Base-by-base conservation (phyloP, 176 grass and related monocot species). In the Microstegium vimineum region DNA sequence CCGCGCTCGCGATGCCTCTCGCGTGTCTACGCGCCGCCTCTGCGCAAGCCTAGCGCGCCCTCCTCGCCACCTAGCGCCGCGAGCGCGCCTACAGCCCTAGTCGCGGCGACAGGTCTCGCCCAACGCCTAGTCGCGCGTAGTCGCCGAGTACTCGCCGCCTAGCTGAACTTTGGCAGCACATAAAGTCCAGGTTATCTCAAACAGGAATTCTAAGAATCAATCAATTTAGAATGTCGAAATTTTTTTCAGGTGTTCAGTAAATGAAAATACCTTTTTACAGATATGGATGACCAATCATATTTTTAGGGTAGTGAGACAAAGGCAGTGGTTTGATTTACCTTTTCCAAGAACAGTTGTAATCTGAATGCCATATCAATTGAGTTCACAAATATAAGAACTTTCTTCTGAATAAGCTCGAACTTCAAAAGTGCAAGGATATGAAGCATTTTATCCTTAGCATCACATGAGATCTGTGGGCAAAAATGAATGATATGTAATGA, bases 341-440 rank as follows among this genome's bases (percentile, higher is more conserved):
- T 94, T 47, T 98, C 95, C 34, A 98, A 77, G 80, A 95, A 93
- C 57, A 95, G 63, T 68, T 89, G 92, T 82, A 95, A 82, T 90
- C 93, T 90, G 81, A 95, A 98, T 68, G 92, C 95, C 56, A 82
- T 90, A 77, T 98, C 95, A 84, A 98, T 93, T n/a, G 95, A 91
- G 83, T 98, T 95, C 63, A 98, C 92, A 91, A 98, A 98, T 88
- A 95, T 87, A 46, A 98, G 85, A 69, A 93, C 90, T 86, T 98
- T 98, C 86, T 93, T 95, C 56, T 93, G 92, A 86, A 98, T 66
- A 87, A 98, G 95, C 86, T 95, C 90, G 13, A 95, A 81, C 84
- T 98, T 94, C 62, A 98, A 73, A 37, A 98, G 73, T 66, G 89
- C 76, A 65, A 94, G 89, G 62, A 88, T 85, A 86, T 98, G 88